Percentiles rank a stretch among this genome's conserved stretches.
These are phyloP conservation scores for Cutaneotrichosporon sp. DNA, from an alignment of 1,284 basidiomycete genomes.

Conservation along the genomic window DNA sequence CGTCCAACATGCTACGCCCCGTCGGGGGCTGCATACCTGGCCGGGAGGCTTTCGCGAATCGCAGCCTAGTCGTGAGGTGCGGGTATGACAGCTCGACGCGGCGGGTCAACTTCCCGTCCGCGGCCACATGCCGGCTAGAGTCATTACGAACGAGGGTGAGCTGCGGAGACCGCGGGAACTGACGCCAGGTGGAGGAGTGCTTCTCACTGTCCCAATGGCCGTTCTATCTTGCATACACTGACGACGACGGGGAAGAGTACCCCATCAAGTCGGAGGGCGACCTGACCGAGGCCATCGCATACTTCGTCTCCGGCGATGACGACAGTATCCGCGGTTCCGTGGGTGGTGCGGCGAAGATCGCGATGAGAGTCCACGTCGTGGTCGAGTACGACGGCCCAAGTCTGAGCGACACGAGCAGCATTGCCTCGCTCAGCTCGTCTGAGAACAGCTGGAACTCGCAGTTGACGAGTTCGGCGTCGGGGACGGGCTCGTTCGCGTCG, in stretches of 20 bases:
- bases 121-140: constrained; percentile 67
- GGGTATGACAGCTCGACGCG: constrained; percentile 67
- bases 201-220: constrained; percentile 66
- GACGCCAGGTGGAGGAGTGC: constrained; percentile 77
- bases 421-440: constrained; percentile 49
- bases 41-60: too few relatives aligned
- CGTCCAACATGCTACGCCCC: too few relatives aligned
- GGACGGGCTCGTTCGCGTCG: neutral
- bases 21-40: too few relatives aligned
- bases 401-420: constrained; percentile 75
- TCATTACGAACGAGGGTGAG: constrained; percentile 64
- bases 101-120: constrained; percentile 68
- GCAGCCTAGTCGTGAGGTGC: constrained; percentile 54
- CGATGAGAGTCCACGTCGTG: constrained; percentile 65
- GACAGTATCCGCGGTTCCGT: constrained; percentile 60
- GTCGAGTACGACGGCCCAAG: constrained; percentile 88
- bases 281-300: constrained; percentile 75
- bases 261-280: constrained; percentile 66
- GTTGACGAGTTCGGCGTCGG: neutral
- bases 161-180: too few relatives aligned
- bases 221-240: constrained; percentile 72
- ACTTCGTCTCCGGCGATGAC: constrained; percentile 66
- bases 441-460: constrained; percentile 12
- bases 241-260: constrained; percentile 73
- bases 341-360: constrained; percentile 56